Conservation (phyloP, 2,329 filamentous ascomycete genomes). For the Apiospora koreana region DNA sequence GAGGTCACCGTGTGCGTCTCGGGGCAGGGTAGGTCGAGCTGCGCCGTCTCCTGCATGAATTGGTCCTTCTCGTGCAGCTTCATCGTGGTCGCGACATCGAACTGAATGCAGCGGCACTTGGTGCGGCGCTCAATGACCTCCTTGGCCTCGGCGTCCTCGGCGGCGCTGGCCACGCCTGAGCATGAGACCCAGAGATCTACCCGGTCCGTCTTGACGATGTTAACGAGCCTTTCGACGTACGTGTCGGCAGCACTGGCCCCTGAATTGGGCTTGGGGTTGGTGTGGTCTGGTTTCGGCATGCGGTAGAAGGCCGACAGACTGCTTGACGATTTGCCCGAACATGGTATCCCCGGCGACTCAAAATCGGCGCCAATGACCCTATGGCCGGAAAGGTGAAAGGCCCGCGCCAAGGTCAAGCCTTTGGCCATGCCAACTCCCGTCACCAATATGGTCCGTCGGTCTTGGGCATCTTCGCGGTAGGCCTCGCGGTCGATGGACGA, state of each 20-base stretch:
- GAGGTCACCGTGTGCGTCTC: slow-evolving; percentile 55
- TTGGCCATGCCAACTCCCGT: slow-evolving; percentile 75
- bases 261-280: neutral
- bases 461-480: neutral
- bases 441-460: slow-evolving; percentile 58
- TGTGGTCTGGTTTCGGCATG: slow-evolving; percentile 34
- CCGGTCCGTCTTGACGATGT: slow-evolving; percentile 59
- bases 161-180: slow-evolving; percentile 65
- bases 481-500: neutral
- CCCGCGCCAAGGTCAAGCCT: slow-evolving; percentile 65
- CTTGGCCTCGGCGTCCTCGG: slow-evolving; percentile 68
- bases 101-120: slow-evolving; percentile 63
- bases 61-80: slow-evolving; percentile 64
- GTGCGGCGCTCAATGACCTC: slow-evolving; percentile 60
- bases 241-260: slow-evolving; percentile 31
- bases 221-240: slow-evolving; percentile 59
- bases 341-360: slow-evolving; percentile 45
- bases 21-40: slow-evolving; percentile 55
- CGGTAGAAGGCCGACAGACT: slow-evolving; percentile 56
- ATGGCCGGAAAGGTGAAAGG: slow-evolving; percentile 65
- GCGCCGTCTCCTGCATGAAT: slow-evolving; percentile 61
- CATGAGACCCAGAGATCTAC: slow-evolving; percentile 75
- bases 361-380: slow-evolving; percentile 73
- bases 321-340: slow-evolving; percentile 59
- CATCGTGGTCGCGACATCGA: slow-evolving; percentile 55